Percentiles rank a stretch among this genome's conserved stretches.
phyloP scores from a whole-genome alignment of 169 alveolate genomes.

The Eimeria falciformis region DNA sequence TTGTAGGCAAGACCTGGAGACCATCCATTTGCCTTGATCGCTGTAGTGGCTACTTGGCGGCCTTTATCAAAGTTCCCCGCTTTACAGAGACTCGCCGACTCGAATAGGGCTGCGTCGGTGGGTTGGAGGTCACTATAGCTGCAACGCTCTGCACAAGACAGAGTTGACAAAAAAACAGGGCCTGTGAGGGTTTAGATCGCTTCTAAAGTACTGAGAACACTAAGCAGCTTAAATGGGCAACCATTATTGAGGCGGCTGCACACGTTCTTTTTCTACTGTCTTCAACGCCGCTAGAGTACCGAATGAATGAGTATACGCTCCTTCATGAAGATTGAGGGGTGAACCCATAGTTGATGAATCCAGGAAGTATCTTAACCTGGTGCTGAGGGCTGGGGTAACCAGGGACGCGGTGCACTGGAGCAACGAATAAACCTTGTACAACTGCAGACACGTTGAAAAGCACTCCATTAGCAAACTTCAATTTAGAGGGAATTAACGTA shows the following conservation, averaged over 20 bases:
- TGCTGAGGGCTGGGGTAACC: not conserved
- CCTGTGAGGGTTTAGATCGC: no score
- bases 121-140: not conserved
- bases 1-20: slow-evolving; percentile 51
- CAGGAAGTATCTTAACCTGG: not conserved
- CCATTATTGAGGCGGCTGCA: no score
- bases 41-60: slow-evolving; percentile 56
- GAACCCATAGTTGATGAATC: not conserved
- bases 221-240: no score
- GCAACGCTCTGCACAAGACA: slow-evolving; percentile 10
- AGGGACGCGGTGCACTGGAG: slow-evolving; percentile 2
- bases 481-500: not conserved
- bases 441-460: not conserved
- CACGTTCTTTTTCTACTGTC: no score
- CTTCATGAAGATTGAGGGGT: not conserved
- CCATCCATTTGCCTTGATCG: slow-evolving; percentile 13
- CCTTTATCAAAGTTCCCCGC: slow-evolving; percentile 58
- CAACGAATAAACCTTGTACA: slow-evolving; percentile 15
- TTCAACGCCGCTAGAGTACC: no score
- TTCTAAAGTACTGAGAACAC: no score
- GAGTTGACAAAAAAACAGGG: no score
- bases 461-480: not conserved
- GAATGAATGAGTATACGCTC: not conserved
- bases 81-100: slow-evolving; percentile 37
- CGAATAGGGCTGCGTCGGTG: slow-evolving; percentile 23